phyloP scores from a whole-genome alignment of 441 rosid species.

The Croton setiger region DNA sequence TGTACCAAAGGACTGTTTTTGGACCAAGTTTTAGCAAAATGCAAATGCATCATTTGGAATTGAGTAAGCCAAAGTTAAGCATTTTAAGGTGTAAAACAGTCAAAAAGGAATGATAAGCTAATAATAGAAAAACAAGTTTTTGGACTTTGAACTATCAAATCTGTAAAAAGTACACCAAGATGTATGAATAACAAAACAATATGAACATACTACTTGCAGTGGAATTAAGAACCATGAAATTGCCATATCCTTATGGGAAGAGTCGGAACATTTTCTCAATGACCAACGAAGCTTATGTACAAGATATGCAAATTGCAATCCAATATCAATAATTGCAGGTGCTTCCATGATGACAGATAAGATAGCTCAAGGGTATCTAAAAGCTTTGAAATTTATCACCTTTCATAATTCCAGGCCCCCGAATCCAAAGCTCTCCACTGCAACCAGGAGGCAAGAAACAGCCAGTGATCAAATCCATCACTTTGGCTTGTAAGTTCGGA shows the following conservation, averaged over 20 bases:
- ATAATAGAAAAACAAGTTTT: no score
- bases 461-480: constrained; percentile 62
- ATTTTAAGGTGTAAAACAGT: neutral
- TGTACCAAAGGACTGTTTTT: neutral
- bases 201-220: neutral
- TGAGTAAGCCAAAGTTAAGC: neutral
- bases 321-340: neutral
- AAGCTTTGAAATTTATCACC: constrained; percentile 34
- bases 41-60: neutral
- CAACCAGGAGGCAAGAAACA: constrained; percentile 58
- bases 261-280: neutral
- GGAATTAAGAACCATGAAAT: neutral
- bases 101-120: neutral
- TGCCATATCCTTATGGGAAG: neutral
- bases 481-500: constrained; percentile 80
- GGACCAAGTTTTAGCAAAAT: neutral
- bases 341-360: neutral
- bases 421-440: constrained; percentile 78
- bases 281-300: neutral
- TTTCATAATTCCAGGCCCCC: constrained; percentile 81
- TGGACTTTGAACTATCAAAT: neutral
- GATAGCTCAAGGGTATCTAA: neutral
- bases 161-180: neutral
- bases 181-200: neutral
- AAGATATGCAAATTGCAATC: neutral